Percentiles rank a stretch among this genome's conserved stretches.
These are phyloP conservation scores for Hemileia vastatrix DNA, from an alignment of 1,284 basidiomycete genomes.

Conservation along the genomic window DNA sequence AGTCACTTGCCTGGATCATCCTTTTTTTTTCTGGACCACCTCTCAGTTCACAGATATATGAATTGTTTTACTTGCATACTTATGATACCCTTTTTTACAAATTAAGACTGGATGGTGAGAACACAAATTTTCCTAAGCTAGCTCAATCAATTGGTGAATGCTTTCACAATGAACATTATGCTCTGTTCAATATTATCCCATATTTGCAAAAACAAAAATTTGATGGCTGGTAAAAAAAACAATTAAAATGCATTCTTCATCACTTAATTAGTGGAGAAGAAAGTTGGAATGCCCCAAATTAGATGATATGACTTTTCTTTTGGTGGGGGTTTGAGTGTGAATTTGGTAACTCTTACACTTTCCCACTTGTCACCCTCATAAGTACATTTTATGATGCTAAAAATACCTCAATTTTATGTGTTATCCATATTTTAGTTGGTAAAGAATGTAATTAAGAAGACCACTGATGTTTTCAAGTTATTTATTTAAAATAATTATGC, in stretches of 20 bases:
- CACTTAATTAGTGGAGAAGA: constrained; percentile 13
- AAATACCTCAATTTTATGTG: too few relatives aligned
- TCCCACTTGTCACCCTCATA: too few relatives aligned
- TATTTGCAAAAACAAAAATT: not conserved
- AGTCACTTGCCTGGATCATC: too few relatives aligned
- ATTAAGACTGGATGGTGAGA: constrained; percentile 2
- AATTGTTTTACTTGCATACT: constrained; percentile 7
- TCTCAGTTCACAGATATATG: constrained; percentile 1
- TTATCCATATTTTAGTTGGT: too few relatives aligned
- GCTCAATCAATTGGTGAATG: not conserved
- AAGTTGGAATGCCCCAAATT: constrained; percentile 36
- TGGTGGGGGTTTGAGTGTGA: constrained; percentile 43
- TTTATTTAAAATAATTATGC: too few relatives aligned
- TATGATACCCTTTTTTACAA: constrained; percentile 14
- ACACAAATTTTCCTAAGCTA: not conserved
- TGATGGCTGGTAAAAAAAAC: too few relatives aligned
- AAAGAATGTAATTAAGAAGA: too few relatives aligned
- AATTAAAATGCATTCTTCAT: too few relatives aligned
- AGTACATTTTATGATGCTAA: too few relatives aligned
- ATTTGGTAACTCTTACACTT: too few relatives aligned
- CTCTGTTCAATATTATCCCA: constrained; percentile 5
- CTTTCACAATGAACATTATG: not conserved
- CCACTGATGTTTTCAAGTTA: too few relatives aligned
- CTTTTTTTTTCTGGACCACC: not conserved
- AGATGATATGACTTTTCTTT: constrained; percentile 38